These are phyloP conservation scores for Pythium aquatile DNA, from an alignment of 352 stramenopile species.

Conservation along the genomic window DNA sequence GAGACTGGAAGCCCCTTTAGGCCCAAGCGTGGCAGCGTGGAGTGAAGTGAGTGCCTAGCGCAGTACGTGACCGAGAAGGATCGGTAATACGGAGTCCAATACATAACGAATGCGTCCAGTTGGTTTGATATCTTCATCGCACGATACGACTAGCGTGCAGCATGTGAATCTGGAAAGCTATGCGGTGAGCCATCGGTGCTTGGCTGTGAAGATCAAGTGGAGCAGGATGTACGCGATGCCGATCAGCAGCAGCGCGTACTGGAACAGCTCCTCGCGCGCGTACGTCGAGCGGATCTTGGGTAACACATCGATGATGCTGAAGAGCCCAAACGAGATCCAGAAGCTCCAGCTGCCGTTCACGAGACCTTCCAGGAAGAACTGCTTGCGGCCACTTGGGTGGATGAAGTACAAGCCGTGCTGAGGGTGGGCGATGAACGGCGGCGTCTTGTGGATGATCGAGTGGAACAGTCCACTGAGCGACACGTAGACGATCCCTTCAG, in stretches of 20 bases:
- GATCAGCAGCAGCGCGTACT: constrained; percentile 39
- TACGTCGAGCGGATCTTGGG: constrained; percentile 32
- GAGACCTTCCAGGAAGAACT: constrained; percentile 67
- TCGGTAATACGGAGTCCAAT: not conserved
- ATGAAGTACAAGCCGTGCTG: constrained; percentile 57
- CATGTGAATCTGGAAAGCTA: not conserved
- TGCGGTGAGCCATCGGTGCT: constrained; percentile 47
- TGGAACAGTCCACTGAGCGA: constrained; percentile 60
- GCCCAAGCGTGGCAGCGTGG: not conserved
- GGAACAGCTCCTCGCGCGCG: constrained; percentile 49
- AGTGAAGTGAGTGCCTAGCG: not conserved
- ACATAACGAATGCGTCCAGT: constrained; percentile 1
- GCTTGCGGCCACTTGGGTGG: constrained; percentile 56
- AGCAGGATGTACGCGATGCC: constrained; percentile 48
- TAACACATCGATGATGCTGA: constrained; percentile 46
- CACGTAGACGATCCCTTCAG: constrained; percentile 53
- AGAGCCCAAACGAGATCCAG: constrained; percentile 46
- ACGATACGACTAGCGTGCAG: too few species aligned
- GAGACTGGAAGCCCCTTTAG: not conserved
- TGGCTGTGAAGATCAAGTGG: constrained; percentile 54
- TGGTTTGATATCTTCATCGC: not conserved
- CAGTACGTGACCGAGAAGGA: not conserved
- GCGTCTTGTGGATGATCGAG: constrained; percentile 52
- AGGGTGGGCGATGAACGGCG: constrained; percentile 53
- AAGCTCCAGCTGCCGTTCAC: constrained; percentile 67